These are phyloP conservation scores for Paraglomus brasilianum DNA, from an alignment of 192 early-diverging fungal genomes.

Conservation along the genomic window DNA sequence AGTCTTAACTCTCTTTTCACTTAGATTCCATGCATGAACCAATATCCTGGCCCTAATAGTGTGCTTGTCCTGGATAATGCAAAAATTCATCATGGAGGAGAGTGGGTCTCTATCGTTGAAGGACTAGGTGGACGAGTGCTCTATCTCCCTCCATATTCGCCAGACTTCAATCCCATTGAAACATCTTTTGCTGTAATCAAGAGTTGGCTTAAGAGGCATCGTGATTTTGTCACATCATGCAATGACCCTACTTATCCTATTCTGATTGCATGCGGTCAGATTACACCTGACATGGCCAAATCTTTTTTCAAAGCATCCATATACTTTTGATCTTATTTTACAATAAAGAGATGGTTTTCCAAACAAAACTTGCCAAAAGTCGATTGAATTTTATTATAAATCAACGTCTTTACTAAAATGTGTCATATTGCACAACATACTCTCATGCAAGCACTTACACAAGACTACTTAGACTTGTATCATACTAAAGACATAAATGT, in stretches of 20 bases:
- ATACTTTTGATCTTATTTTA: neutral
- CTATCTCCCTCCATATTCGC: conserved; percentile 12
- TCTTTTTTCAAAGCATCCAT: neutral
- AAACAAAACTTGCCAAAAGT: too few species aligned
- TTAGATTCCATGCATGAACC: neutral
- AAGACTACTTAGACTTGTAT: too few species aligned
- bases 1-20: neutral
- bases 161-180: conserved; percentile 14
- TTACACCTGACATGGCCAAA: neutral
- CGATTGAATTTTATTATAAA: too few species aligned
- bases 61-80: neutral
- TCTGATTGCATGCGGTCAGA: conserved; percentile 6
- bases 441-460: too few species aligned
- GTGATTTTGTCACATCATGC: neutral
- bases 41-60: neutral
- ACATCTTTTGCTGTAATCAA: conserved; percentile 15
- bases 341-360: too few species aligned
- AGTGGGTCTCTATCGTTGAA: neutral
- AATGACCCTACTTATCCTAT: conserved; percentile 2
- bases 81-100: neutral
- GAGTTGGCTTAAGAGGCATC: neutral
- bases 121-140: neutral
- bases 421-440: too few species aligned
- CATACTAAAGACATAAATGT: too few species aligned
- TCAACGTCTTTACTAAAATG: too few species aligned